Evolutionary conservation across 1,284 basidiomycete genomes (phyloP).

Genomic region (Stygiomarasmius scandens): DNA sequence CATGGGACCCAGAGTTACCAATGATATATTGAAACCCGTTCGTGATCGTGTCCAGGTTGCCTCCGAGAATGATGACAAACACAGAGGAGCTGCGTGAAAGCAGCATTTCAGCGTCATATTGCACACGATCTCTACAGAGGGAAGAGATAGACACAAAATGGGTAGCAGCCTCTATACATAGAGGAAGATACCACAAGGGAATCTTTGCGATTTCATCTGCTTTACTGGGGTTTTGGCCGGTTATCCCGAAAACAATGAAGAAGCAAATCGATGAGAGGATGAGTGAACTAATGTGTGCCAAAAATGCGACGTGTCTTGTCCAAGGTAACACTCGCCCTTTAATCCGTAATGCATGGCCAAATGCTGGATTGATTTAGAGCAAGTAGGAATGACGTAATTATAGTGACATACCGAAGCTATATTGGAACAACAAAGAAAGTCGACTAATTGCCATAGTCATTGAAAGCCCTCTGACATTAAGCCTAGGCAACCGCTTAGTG

Average conservation of each 20-base stretch:
- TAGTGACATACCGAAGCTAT: background rate
- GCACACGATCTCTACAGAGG: background rate
- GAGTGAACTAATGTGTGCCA: background rate
- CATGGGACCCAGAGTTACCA: background rate
- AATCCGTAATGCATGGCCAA: background rate
- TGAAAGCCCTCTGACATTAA: background rate
- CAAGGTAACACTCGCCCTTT: background rate
- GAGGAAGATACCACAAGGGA: background rate
- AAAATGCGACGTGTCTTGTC: background rate
- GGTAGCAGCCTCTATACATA: background rate
- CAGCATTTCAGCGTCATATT: background rate
- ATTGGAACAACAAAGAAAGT: background rate
- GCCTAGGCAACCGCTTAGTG: background rate
- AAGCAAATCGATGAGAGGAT: background rate
- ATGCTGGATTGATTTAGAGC: background rate
- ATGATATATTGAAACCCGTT: background rate
- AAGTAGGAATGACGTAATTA: background rate
- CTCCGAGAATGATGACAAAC: background rate
- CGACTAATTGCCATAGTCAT: background rate
- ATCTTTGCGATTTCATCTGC: background rate
- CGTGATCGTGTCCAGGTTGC: background rate
- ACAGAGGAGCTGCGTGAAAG: background rate
- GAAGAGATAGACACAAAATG: background rate
- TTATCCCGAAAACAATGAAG: background rate
- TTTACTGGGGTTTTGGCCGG: background rate